phyloP scores from a whole-genome alignment of 2,329 filamentous ascomycete species.

The Hysterium pulicare region DNA sequence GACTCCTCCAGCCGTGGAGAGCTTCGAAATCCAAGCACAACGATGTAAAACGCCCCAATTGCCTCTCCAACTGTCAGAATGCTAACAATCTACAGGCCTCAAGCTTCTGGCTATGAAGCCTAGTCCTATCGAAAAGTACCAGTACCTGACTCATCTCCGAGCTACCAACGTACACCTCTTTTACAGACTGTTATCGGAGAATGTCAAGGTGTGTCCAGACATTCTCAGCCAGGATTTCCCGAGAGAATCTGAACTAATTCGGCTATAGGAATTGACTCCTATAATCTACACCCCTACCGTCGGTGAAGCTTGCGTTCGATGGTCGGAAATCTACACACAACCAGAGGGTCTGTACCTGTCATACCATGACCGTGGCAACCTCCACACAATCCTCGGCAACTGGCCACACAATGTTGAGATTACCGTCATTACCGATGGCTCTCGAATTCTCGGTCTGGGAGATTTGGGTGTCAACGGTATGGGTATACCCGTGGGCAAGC shows the following conservation, averaged over 20 bases:
- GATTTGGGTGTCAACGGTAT: constrained; percentile 97
- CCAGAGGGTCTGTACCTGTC: constrained; percentile 95
- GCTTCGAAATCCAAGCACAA: constrained; percentile 48
- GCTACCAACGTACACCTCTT: constrained; percentile 76
- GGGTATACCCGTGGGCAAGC: constrained; percentile 95
- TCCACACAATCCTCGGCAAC: constrained; percentile 83
- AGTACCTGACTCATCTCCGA: constrained; percentile 75
- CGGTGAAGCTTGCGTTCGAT: constrained; percentile 93
- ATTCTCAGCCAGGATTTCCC: background rate
- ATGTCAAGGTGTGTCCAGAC: constrained; percentile 51
- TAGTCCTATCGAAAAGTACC: constrained; percentile 75
- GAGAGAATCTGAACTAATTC: constrained; percentile 27
- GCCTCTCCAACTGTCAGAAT: background rate
- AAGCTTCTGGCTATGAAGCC: constrained; percentile 68
- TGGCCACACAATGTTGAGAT: constrained; percentile 96
- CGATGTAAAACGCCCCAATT: constrained; percentile 43
- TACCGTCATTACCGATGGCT: constrained; percentile 94
- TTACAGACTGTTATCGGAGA: constrained; percentile 74
- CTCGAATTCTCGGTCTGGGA: constrained; percentile 85
- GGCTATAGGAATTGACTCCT: constrained; percentile 67
- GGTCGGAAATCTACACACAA: constrained; percentile 92
- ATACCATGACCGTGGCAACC: constrained; percentile 87
- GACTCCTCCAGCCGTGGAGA: constrained; percentile 50
- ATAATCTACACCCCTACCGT: constrained; percentile 87
- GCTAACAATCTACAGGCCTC: constrained; percentile 53